phyloP scores from a whole-genome alignment of 2,329 filamentous ascomycete species.

The Xylariaceae sp. region DNA sequence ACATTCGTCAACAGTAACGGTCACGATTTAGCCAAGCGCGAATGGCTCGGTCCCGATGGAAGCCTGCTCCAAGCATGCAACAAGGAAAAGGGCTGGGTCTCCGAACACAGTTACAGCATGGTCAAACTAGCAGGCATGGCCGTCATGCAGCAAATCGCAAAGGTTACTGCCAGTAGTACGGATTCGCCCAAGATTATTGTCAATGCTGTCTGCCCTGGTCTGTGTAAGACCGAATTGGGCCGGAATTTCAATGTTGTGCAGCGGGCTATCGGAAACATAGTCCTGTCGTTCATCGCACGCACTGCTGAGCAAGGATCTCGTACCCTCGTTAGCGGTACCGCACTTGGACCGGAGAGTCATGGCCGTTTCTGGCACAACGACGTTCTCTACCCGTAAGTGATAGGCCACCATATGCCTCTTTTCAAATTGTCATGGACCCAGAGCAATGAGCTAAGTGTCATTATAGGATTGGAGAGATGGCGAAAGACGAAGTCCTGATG shows the following conservation, averaged over 20 bases:
- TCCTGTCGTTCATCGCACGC: conserved; percentile 1
- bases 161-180: not conserved
- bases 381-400: conserved; percentile 2
- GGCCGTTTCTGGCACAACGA: conserved; percentile 13
- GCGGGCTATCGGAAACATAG: not conserved
- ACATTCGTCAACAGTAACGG: conserved; percentile 15
- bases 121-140: conserved; percentile 3
- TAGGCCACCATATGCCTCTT: not conserved
- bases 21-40: conserved; percentile 6
- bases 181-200: conserved; percentile 1
- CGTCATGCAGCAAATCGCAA: conserved; percentile 13
- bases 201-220: conserved; percentile 13
- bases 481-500: conserved; percentile 9
- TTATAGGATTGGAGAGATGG: conserved; percentile 11
- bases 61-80: conserved; percentile 4
- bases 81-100: not conserved
- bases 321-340: conserved; percentile 11
- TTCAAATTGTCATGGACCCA: not conserved
- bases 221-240: conserved; percentile 15
- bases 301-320: conserved; percentile 16
- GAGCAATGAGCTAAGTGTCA: not conserved
- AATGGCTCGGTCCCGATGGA: not conserved
- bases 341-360: conserved; percentile 17
- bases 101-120: not conserved
- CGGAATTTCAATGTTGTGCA: not conserved